phyloP scores from a whole-genome alignment of 169 alveolate genomes.

The Plasmodium cynomolgi region DNA sequence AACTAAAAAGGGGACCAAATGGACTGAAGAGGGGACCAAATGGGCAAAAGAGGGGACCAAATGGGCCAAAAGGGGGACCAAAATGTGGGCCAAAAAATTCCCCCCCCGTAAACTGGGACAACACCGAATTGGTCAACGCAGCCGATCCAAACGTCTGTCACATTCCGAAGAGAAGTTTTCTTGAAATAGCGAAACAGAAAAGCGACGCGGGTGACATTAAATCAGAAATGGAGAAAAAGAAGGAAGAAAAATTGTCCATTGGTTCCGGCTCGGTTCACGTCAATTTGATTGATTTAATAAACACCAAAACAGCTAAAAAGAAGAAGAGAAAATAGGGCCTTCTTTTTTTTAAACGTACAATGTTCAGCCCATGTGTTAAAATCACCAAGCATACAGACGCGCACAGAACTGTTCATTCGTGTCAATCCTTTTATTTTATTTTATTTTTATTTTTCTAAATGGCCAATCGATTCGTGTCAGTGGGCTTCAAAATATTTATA shows the following conservation, averaged over 20 bases:
- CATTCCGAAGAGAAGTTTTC: conserved; percentile 49
- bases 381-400: background rate
- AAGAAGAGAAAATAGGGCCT: conserved; percentile 27
- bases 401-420: background rate
- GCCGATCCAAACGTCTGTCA: background rate
- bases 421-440: background rate
- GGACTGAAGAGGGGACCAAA: background rate
- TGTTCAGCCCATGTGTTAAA: background rate
- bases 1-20: background rate
- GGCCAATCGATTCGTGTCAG: background rate
- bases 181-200: conserved; percentile 54
- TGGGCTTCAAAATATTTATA: background rate
- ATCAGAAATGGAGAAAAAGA: conserved; percentile 11
- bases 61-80: background rate
- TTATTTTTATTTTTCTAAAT: background rate
- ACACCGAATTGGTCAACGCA: background rate
- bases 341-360: background rate
- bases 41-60: background rate
- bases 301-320: conserved; percentile 27
- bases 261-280: conserved; percentile 34
- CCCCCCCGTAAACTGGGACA: background rate
- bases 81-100: background rate
- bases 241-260: conserved; percentile 35
- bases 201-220: conserved; percentile 12
- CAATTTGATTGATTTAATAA: conserved; percentile 54